Percentiles rank a stretch among this genome's conserved stretches.
phyloP scores from a whole-genome alignment of 495 filamentous ascomycete species.

The Neurospora sp. region DNA sequence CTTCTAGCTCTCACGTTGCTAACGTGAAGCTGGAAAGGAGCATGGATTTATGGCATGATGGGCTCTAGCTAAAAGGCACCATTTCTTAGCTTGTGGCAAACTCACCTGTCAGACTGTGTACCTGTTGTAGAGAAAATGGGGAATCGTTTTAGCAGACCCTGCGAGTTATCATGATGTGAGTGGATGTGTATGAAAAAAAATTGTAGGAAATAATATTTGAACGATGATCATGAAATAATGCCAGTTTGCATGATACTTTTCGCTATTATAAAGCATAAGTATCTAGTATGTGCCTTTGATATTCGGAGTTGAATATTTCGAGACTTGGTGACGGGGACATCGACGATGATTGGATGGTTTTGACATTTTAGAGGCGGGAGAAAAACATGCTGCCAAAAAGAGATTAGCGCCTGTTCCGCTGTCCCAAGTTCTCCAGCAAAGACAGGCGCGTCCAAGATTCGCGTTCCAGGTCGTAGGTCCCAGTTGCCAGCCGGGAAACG shows the following conservation, averaged over 20 bases:
- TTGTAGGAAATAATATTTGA: not conserved
- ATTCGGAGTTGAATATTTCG: not conserved
- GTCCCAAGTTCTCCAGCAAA: not conserved
- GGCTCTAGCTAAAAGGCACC: not conserved
- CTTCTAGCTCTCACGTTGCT: not conserved
- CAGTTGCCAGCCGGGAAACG: not conserved
- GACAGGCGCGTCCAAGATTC: not conserved
- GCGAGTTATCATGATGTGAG: not conserved
- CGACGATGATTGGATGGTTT: not conserved
- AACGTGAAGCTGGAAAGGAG: not conserved
- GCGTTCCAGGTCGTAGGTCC: slow-evolving; percentile 6
- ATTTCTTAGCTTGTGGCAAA: not conserved
- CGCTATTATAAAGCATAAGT: not conserved
- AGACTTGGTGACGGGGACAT: not conserved
- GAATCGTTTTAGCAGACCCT: not conserved
- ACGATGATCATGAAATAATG: not conserved
- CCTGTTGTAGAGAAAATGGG: not conserved
- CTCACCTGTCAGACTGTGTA: not conserved
- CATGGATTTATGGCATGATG: not conserved
- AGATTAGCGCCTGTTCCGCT: not conserved
- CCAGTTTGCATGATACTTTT: not conserved
- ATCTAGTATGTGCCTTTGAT: not conserved
- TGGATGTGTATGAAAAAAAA: not conserved
- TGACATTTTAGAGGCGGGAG: not conserved
- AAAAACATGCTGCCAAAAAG: not conserved